phyloP scores from a whole-genome alignment of 208 protist genomes.

The Porcisia deanei region DNA sequence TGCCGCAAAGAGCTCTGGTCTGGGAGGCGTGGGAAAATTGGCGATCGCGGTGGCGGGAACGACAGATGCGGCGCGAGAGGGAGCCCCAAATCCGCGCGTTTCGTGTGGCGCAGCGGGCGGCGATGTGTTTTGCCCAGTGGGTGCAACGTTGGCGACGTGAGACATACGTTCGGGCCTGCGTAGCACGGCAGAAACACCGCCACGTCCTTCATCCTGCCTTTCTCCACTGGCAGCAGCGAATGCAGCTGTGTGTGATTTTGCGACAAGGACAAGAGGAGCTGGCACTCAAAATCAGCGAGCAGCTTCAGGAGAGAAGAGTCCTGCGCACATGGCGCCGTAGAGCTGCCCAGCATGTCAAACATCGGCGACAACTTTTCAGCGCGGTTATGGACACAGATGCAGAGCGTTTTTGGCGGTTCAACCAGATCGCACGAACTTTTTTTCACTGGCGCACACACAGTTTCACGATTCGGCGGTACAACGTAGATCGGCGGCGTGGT shows the following conservation, averaged over 20 bases:
- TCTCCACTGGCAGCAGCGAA: slow-evolving; percentile 14
- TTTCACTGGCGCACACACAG: slow-evolving; percentile 34
- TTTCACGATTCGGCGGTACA: slow-evolving; percentile 18
- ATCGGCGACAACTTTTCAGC: background rate
- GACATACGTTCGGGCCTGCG: slow-evolving; percentile 1
- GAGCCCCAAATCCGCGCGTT: slow-evolving; percentile 5
- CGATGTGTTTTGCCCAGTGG: slow-evolving; percentile 12
- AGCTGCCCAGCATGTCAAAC: slow-evolving; percentile 6
- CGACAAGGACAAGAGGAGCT: slow-evolving; percentile 22
- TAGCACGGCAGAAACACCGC: background rate
- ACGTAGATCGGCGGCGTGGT: slow-evolving; percentile 26
- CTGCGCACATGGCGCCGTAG: slow-evolving; percentile 31
- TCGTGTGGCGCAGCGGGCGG: background rate
- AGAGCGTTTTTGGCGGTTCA: background rate
- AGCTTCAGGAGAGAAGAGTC: slow-evolving; percentile 13
- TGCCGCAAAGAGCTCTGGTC: background rate
- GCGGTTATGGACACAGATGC: slow-evolving; percentile 4
- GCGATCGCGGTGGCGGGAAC: background rate
- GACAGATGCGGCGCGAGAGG: background rate
- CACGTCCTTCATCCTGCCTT: slow-evolving; percentile 11
- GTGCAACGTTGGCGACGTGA: slow-evolving; percentile 7
- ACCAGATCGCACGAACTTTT: slow-evolving; percentile 24
- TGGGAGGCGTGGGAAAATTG: slow-evolving; percentile 1
- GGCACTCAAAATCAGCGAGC: slow-evolving; percentile 20
- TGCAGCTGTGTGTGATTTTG: slow-evolving; percentile 22